Evolutionary conservation across 768 basidiomycete species (phyloP).

Genomic region (Amanita fuliginea): DNA sequence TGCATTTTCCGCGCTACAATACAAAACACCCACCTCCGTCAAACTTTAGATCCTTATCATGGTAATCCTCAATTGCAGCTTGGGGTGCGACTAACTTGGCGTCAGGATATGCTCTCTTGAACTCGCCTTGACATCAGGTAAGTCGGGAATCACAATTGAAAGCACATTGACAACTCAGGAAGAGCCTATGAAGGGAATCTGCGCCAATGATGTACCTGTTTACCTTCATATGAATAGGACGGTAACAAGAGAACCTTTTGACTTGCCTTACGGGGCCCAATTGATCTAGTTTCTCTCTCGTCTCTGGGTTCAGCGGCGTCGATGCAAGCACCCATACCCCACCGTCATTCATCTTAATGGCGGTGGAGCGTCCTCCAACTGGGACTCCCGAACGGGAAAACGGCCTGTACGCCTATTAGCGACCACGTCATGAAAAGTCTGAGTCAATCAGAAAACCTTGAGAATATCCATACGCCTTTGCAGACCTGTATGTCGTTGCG

Average conservation of each 20-base stretch:
- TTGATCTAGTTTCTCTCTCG: slow-evolving; percentile 46
- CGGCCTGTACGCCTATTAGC: slow-evolving; percentile 28
- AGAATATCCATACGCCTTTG: slow-evolving; percentile 55
- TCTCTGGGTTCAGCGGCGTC: slow-evolving; percentile 55
- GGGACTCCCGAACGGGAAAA: slow-evolving; percentile 61
- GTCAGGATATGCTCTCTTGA: slow-evolving; percentile 56
- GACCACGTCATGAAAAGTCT: neutral
- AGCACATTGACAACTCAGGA: slow-evolving; percentile 29
- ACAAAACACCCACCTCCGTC: slow-evolving; percentile 43
- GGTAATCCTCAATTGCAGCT: slow-evolving; percentile 37
- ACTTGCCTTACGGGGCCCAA: slow-evolving; percentile 62
- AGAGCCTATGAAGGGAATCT: slow-evolving; percentile 50
- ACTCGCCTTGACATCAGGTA: slow-evolving; percentile 32
- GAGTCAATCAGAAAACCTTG: slow-evolving; percentile 26
- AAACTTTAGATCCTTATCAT: slow-evolving; percentile 39
- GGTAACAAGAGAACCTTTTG: neutral
- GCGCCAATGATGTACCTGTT: slow-evolving; percentile 47
- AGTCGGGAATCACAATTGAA: neutral
- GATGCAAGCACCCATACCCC: slow-evolving; percentile 81
- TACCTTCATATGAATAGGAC: neutral
- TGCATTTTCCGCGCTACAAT: neutral
- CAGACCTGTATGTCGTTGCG: slow-evolving; percentile 23
- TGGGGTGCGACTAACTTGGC: slow-evolving; percentile 65
- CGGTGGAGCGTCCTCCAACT: slow-evolving; percentile 77
- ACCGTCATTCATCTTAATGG: slow-evolving; percentile 54